Conservation (phyloP, 1,139 yeast species). For the Pichia sp. region DNA sequence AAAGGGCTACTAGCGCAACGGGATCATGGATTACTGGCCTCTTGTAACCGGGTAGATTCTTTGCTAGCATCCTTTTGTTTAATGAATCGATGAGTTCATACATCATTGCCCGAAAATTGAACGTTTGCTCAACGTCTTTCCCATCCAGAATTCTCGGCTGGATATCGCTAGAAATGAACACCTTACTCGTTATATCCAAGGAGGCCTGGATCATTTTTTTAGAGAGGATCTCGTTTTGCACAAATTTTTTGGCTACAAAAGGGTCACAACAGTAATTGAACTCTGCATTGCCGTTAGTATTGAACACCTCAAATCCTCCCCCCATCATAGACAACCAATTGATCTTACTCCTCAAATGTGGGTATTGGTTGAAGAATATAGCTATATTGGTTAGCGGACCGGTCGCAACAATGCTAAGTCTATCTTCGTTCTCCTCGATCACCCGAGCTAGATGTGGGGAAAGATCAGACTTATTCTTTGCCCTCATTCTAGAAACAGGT, state of each 20-base stretch:
- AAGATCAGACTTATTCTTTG: slow-evolving; percentile 39
- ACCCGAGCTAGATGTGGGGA: slow-evolving; percentile 56
- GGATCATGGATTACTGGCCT: slow-evolving; percentile 89
- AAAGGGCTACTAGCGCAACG: slow-evolving; percentile 56
- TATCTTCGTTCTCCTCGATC: slow-evolving; percentile 39
- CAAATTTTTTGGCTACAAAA: slow-evolving; percentile 58
- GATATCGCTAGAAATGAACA: slow-evolving; percentile 50
- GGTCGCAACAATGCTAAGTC: slow-evolving; percentile 57
- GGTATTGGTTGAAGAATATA: slow-evolving; percentile 46
- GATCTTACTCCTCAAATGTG: slow-evolving; percentile 46
- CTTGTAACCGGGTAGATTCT: slow-evolving; percentile 38
- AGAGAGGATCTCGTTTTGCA: slow-evolving; percentile 43
- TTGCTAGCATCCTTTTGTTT: slow-evolving; percentile 41
- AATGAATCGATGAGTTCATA: slow-evolving; percentile 56
- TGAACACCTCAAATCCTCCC: slow-evolving; percentile 52
- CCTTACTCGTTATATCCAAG: slow-evolving; percentile 67
- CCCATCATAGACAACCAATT: slow-evolving; percentile 68
- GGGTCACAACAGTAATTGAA: slow-evolving; percentile 78
- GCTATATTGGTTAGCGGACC: slow-evolving; percentile 75
- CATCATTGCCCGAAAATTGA: slow-evolving; percentile 48
- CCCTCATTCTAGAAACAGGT: slow-evolving; percentile 40
- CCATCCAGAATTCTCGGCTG: slow-evolving; percentile 36
- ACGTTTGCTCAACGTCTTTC: slow-evolving; percentile 28
- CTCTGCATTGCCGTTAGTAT: slow-evolving; percentile 60
- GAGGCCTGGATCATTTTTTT: slow-evolving; percentile 57